Evolutionary conservation across 345 rosid genomes (phyloP).

Genomic region (Gossypium thurberi): DNA sequence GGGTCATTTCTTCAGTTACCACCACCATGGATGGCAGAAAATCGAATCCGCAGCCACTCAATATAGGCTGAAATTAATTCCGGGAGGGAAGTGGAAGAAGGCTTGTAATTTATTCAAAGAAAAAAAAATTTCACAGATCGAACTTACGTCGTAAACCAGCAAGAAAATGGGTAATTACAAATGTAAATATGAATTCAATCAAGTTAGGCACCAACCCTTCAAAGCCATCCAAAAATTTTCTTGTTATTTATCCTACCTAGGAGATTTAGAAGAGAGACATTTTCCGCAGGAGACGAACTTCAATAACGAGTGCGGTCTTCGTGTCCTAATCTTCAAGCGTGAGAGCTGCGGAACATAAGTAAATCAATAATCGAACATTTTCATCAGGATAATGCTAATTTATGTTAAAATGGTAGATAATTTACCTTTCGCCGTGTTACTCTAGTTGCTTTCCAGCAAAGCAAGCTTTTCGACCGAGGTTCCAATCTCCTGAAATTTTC

Average conservation of each 20-base stretch:
- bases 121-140: background rate
- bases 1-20: too few relatives aligned
- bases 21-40: background rate
- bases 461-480: slow-evolving; percentile 75
- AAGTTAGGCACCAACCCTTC: slow-evolving; percentile 9
- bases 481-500: slow-evolving; percentile 71
- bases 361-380: background rate
- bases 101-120: slow-evolving; percentile 10
- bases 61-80: background rate
- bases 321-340: slow-evolving; percentile 49
- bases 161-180: slow-evolving; percentile 38
- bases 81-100: background rate
- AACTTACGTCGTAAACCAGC: slow-evolving; percentile 21
- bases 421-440: slow-evolving; percentile 69
- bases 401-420: background rate
- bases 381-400: background rate
- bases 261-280: slow-evolving; percentile 55
- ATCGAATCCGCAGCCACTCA: background rate
- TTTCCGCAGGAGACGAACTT: slow-evolving; percentile 70
- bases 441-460: slow-evolving; percentile 81
- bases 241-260: slow-evolving; percentile 45
- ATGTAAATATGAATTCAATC: slow-evolving; percentile 14
- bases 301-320: slow-evolving; percentile 55
- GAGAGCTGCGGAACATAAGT: slow-evolving; percentile 40
- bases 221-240: slow-evolving; percentile 16